Evolutionary conservation across 441 rosid genomes (phyloP), one percentile per base, ranked within the genome.

Genomic region (Erysimum pusillum): DNA sequence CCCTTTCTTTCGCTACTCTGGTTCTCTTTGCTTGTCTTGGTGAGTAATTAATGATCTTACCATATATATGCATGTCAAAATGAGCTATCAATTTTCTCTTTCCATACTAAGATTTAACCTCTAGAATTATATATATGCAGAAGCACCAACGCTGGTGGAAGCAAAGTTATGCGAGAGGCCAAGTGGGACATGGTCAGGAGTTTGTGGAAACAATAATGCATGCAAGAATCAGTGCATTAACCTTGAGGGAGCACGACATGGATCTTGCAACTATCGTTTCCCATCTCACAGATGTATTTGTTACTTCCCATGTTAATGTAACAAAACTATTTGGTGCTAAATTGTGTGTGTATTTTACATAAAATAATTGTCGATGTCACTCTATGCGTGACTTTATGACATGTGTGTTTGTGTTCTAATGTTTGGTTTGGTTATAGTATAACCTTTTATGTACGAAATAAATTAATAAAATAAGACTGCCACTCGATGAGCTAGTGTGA

Each of bases 151-250:
- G 15, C 15, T 59, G 51, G 51, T 62, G 18, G 36, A 36, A 42
- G 51, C 51, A 62, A 41, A 13, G 67, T 13, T 38, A n/a, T 62
- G 67, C 13, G 6, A 12, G 51, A 63, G 17, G 54, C 4, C 12
- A 7, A 63, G 68, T 45, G 25, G n/a, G 4, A 44, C 68, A 44
- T 63, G 54, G 39, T 45, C 72, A 20, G 77, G 77, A 44, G 71
- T 65, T 10, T 74, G 77, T 56, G 65, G 65, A 56, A 74, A 74
- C 65, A 74, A 35, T n/a, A 36, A 74, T 0, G 77, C 77, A 0
- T 74, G 77, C 9, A 74, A 65, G 66, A 65, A 65, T 11, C 71
- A 74, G 31, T 65, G 77, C 48, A 73, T 62, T 73, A 18, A 17
- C 11, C 69, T 65, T 12, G 69, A 65, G 22, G 4, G 42, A 34